Base-by-base conservation (phyloP, 1,284 basidiomycete genomes). In the Crepidotus sp. region DNA sequence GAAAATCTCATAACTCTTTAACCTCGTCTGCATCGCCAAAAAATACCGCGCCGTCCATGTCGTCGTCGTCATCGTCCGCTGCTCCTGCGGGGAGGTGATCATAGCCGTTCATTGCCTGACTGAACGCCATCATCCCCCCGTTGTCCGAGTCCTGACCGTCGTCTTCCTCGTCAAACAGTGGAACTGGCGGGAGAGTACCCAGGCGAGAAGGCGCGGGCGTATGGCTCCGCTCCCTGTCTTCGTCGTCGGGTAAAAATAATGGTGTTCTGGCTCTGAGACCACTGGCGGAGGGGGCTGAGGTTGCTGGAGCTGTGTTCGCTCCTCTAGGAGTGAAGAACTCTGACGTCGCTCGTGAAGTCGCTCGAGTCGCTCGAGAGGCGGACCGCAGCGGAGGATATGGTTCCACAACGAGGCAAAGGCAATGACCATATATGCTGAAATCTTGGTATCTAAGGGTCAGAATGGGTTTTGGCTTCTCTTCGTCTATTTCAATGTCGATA, bases 21-120 rank as follows among this genome's bases (percentile, higher is more conserved):
- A 65, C 65, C 63, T 88, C 84, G 55, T 88, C 84, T 26, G 84
- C 85, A 60, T 88, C 84, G 11, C 81, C 85, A 51, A 87, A 84
- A 36, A 88, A 73, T 31, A 80, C 71, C 8, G 72, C 74, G 18
- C 77, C 79, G 46, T 85, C 83, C 54, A 82, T 75, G 40, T 83
- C 81, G 40, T 86, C 82, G 19, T 84, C 82, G 19, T 84, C 82
- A 41, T 80, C 78, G n/a, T 84, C 80, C 17, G 73, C 70, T 21
- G 67, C 68, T 7, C 73, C 74, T 24, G 73, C 67, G 48, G 74
- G 74, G 36, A 88, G 64, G 35, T 52, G 47, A 35, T 32, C 39
- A 26, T 40, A 46, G 8, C 26, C 36, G 26, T 42, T 52, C 50
- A 52, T 49, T n/a, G 73, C 65, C 57, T 88, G 84, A 57, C 81